Percentiles rank a stretch among this genome's conserved stretches.
These are phyloP conservation scores for Leccinum huronense DNA, from an alignment of 1,284 basidiomycete genomes.

Conservation along the genomic window DNA sequence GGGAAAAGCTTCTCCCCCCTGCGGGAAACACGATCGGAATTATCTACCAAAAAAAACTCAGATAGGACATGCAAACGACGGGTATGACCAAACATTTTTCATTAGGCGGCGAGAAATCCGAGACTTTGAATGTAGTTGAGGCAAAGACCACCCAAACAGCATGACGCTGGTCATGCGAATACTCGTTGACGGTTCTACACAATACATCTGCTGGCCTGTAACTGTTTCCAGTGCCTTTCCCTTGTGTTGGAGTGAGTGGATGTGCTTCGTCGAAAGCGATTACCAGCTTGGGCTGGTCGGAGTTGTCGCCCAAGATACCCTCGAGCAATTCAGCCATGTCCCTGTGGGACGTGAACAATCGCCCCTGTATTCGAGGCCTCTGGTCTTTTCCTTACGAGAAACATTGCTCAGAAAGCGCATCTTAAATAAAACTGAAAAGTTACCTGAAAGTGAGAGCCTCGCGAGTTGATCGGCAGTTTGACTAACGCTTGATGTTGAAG, in stretches of 20 bases:
- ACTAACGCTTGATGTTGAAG: not conserved
- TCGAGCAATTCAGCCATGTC: not conserved
- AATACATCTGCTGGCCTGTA: slow-evolving; percentile 12
- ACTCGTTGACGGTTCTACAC: slow-evolving; percentile 7
- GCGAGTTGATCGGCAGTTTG: not conserved
- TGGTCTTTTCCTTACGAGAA: not conserved
- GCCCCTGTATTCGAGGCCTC: not conserved
- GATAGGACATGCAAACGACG: not conserved
- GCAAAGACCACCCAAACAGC: slow-evolving; percentile 19
- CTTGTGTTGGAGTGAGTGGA: not conserved
- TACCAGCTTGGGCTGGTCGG: slow-evolving; percentile 3
- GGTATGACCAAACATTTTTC: not conserved
- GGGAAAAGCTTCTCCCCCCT: slow-evolving; percentile 8
- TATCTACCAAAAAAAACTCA: slow-evolving; percentile 1
- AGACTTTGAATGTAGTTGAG: slow-evolving; percentile 16
- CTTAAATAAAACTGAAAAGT: not conserved
- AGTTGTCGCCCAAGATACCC: not conserved
- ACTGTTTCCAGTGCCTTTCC: not conserved
- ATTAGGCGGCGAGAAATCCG: slow-evolving; percentile 11
- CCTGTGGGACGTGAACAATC: not conserved
- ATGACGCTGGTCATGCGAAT: slow-evolving; percentile 1
- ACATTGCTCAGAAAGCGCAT: not conserved
- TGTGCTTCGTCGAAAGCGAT: slow-evolving; percentile 14
- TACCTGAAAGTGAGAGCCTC: not conserved
- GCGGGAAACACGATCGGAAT: slow-evolving; percentile 7